These are phyloP conservation scores for Mucor piriformis DNA, from an alignment of 371 early-diverging fungal genomes.

Conservation along the genomic window DNA sequence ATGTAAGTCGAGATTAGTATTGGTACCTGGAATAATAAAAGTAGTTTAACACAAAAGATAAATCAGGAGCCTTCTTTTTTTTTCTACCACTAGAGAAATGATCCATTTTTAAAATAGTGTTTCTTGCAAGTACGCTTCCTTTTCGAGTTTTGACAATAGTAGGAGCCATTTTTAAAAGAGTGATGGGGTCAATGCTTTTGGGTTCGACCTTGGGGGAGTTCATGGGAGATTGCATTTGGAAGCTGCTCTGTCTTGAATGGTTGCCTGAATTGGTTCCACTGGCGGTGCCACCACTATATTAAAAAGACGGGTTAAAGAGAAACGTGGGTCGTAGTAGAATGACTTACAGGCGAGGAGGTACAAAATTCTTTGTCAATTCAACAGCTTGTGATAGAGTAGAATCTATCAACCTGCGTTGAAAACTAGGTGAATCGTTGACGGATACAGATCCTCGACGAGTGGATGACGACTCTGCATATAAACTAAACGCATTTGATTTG, in stretches of 20 bases:
- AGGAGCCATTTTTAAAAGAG: slow-evolving; percentile 38
- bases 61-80: not conserved
- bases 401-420: slow-evolving; percentile 16
- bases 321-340: no score
- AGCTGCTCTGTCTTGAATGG: slow-evolving; percentile 27
- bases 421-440: slow-evolving; percentile 17
- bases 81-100: slow-evolving; percentile 62
- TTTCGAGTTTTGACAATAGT: slow-evolving; percentile 45
- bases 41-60: not conserved
- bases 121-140: slow-evolving; percentile 65
- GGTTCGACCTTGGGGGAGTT: not conserved
- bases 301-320: not conserved
- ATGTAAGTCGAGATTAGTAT: slow-evolving; percentile 64
- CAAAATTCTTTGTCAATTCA: slow-evolving; percentile 22
- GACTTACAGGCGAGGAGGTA: slow-evolving; percentile 31
- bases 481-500: slow-evolving; percentile 20
- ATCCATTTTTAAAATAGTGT: slow-evolving; percentile 69
- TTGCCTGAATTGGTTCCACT: slow-evolving; percentile 5
- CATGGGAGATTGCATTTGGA: slow-evolving; percentile 1
- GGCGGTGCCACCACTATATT: not conserved
- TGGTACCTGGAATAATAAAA: slow-evolving; percentile 37
- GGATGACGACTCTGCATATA: slow-evolving; percentile 32
- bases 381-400: slow-evolving; percentile 5
- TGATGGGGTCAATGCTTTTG: slow-evolving; percentile 20
- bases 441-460: slow-evolving; percentile 22